These are phyloP conservation scores for Melanogaster broomeanus DNA, from an alignment of 768 basidiomycete species.

Conservation along the genomic window DNA sequence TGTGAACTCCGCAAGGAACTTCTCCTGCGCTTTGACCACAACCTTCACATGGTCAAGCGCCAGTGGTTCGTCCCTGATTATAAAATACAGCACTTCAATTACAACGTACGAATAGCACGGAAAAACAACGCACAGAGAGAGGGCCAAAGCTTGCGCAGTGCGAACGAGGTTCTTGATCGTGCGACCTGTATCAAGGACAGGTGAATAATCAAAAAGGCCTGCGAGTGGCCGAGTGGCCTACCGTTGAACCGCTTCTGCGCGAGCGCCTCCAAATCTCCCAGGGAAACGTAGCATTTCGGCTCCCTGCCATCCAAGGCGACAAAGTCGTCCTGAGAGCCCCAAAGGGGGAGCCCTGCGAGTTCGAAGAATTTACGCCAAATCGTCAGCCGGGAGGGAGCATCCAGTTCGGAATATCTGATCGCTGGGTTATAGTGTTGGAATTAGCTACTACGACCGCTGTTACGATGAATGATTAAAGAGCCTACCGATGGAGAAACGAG, in stretches of 20 bases:
- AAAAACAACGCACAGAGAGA: slow-evolving; percentile 15
- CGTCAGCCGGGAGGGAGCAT: slow-evolving; percentile 14
- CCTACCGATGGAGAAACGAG: slow-evolving; percentile 58
- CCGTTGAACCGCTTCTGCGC: slow-evolving; percentile 30
- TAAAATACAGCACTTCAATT: neutral
- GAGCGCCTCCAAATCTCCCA: slow-evolving; percentile 21
- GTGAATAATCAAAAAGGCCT: neutral
- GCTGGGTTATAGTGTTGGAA: slow-evolving; percentile 2
- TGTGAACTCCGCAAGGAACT: slow-evolving; percentile 24
- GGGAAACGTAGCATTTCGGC: slow-evolving; percentile 2
- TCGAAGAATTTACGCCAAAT: slow-evolving; percentile 31
- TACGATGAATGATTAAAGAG: too few relatives aligned
- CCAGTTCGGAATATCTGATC: slow-evolving; percentile 29
- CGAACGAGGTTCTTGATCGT: slow-evolving; percentile 35
- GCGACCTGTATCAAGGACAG: slow-evolving; percentile 11
- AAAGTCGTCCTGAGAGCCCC: slow-evolving; percentile 5
- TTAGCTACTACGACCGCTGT: neutral
- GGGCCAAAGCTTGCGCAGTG: slow-evolving; percentile 31
- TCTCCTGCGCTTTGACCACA: slow-evolving; percentile 26
- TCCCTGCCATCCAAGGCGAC: slow-evolving; percentile 4
- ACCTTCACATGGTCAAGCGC: slow-evolving; percentile 21
- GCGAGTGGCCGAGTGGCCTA: neutral
- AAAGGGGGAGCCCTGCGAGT: slow-evolving; percentile 9
- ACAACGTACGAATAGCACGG: neutral
- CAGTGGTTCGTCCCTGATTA: slow-evolving; percentile 10